phyloP scores from a whole-genome alignment of 1,284 basidiomycete species.

The Sphaerobolus stellatus region DNA sequence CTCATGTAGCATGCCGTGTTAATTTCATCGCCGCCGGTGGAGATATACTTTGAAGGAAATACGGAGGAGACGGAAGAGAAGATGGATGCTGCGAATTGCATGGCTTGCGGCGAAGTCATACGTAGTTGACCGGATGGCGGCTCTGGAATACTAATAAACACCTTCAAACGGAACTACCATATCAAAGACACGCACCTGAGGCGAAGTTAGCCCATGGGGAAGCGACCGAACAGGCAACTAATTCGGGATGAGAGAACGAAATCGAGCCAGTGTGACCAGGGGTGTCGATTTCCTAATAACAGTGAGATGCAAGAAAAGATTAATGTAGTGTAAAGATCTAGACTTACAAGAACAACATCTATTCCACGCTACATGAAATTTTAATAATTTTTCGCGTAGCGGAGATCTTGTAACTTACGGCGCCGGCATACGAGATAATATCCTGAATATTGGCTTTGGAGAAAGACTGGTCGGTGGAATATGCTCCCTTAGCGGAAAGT shows the following conservation, averaged over 20 bases:
- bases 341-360: conserved; percentile 60
- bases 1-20: conserved; percentile 68
- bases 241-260: conserved; percentile 63
- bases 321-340: not conserved
- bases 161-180: conserved; percentile 2
- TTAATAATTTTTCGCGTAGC: not conserved
- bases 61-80: conserved; percentile 41
- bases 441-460: conserved; percentile 56
- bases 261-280: conserved; percentile 80
- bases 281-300: conserved; percentile 64
- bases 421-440: conserved; percentile 71
- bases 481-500: conserved; percentile 69
- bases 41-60: conserved; percentile 63
- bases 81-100: conserved; percentile 47
- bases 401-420: conserved; percentile 42
- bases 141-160: conserved; percentile 36
- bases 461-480: conserved; percentile 59
- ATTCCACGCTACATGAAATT: conserved; percentile 61
- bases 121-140: conserved; percentile 83
- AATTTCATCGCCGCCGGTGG: conserved; percentile 83
- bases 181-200: conserved; percentile 39
- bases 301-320: too few relatives aligned
- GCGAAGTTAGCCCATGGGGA: conserved; percentile 66
- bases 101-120: conserved; percentile 50
- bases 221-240: conserved; percentile 68